Evolutionary conservation across 768 basidiomycete genomes (phyloP).

Genomic region (Rhodotorula graminis): DNA sequence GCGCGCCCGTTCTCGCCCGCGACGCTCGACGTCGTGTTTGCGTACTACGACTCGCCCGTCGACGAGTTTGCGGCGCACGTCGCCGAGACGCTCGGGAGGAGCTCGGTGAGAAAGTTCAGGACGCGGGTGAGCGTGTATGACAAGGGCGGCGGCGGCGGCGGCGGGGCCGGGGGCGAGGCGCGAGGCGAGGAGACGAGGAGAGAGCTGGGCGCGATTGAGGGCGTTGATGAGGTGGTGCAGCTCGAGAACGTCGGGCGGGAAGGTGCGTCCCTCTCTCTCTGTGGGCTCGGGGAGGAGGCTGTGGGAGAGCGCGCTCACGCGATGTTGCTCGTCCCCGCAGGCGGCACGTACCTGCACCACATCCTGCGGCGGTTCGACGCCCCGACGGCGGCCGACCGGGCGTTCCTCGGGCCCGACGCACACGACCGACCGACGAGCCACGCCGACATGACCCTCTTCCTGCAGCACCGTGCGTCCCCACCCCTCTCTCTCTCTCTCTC

Average conservation of each 20-base stretch:
- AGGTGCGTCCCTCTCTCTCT: not conserved
- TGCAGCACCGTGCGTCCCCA: conserved; percentile 9
- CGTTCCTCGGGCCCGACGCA: not conserved
- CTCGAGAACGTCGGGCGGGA: conserved; percentile 10
- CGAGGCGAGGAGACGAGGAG: not conserved
- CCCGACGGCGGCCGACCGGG: not conserved
- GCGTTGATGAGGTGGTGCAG: conserved; percentile 11
- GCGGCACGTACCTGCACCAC: conserved; percentile 21
- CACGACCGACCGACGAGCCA: not conserved
- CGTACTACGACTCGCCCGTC: not conserved
- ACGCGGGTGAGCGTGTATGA: conserved; percentile 3
- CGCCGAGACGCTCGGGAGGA: not conserved
- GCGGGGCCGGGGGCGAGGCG: not conserved
- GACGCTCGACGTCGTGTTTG: conserved; percentile 17
- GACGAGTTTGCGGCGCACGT: not conserved
- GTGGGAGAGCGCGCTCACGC: too few species aligned
- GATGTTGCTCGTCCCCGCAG: not conserved
- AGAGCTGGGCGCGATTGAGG: not conserved
- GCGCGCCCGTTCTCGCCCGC: not conserved
- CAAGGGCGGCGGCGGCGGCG: not conserved
- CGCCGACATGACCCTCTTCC: conserved; percentile 19
- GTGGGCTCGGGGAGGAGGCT: not conserved
- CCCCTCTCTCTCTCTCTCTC: not conserved
- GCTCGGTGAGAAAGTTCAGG: not conserved
- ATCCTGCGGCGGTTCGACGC: conserved; percentile 3